phyloP scores from a whole-genome alignment of 2,329 filamentous ascomycete genomes.

The Allantophomopsis cytisporea region DNA sequence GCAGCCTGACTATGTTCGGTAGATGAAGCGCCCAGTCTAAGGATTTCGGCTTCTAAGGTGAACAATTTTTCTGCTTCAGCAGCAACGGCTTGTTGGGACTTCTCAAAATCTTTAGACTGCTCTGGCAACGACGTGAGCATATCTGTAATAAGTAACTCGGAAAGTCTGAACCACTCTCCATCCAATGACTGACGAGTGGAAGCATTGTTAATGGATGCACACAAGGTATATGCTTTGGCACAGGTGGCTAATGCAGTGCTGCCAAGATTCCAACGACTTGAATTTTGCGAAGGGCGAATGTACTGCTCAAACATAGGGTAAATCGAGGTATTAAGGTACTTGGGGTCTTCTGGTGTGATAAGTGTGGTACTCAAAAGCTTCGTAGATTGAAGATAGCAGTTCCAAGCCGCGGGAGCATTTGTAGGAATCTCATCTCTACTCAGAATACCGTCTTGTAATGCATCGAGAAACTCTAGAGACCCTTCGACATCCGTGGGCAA shows the following conservation, averaged over 20 bases:
- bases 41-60: conserved; percentile 18
- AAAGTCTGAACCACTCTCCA: conserved; percentile 49
- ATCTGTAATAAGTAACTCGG: conserved; percentile 44
- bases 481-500: conserved; percentile 39
- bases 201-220: conserved; percentile 24
- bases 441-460: conserved; percentile 58
- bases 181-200: conserved; percentile 33
- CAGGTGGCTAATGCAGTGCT: conserved; percentile 5
- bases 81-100: conserved; percentile 57
- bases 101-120: conserved; percentile 62
- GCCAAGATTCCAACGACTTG: conserved; percentile 8
- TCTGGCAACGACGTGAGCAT: conserved; percentile 70
- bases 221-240: conserved; percentile 30
- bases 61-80: conserved; percentile 58
- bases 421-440: conserved; percentile 61
- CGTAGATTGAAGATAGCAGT: conserved; percentile 54
- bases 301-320: conserved; percentile 42
- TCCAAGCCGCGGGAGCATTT: conserved; percentile 60
- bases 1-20: conserved; percentile 11
- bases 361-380: conserved; percentile 36
- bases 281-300: conserved; percentile 18
- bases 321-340: conserved; percentile 33
- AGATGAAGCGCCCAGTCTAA: conserved; percentile 24
- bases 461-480: conserved; percentile 46
- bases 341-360: conserved; percentile 28